Evolutionary conservation across 192 early-diverging fungal species (phyloP).

Genomic region (Paraglomus occultum): DNA sequence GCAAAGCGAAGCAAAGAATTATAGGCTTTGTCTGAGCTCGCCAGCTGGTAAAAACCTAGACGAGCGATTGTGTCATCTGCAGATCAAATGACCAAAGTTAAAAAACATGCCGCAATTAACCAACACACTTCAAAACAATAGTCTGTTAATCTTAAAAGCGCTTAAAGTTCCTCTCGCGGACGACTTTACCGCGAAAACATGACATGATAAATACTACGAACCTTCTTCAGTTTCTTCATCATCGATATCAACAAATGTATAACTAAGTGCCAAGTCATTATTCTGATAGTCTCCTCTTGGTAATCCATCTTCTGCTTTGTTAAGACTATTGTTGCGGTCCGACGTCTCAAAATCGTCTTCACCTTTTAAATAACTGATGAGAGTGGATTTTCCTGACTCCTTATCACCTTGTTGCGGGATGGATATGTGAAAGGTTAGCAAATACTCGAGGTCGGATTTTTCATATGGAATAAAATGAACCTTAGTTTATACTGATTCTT

Average conservation of each 20-base stretch:
- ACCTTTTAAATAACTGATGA: slow-evolving; percentile 66
- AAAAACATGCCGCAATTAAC: neutral
- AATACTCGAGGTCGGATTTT: neutral
- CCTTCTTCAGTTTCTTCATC: slow-evolving; percentile 90
- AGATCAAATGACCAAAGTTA: neutral
- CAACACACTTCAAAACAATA: neutral
- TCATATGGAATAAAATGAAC: neutral
- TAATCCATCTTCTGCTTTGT: slow-evolving; percentile 38
- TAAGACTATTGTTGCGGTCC: slow-evolving; percentile 39
- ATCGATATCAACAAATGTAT: slow-evolving; percentile 77
- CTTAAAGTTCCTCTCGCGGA: neutral
- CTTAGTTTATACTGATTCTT: neutral
- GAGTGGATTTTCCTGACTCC: slow-evolving; percentile 78
- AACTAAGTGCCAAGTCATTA: slow-evolving; percentile 80
- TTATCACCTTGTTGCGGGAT: slow-evolving; percentile 56
- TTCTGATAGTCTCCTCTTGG: slow-evolving; percentile 45
- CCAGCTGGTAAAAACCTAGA: slow-evolving; percentile 78
- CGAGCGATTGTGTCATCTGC: slow-evolving; percentile 61
- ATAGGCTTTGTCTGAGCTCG: slow-evolving; percentile 64
- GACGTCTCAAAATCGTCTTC: slow-evolving; percentile 37
- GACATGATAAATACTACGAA: slow-evolving; percentile 25
- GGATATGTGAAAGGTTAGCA: neutral
- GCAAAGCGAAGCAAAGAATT: slow-evolving; percentile 70
- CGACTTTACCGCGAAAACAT: slow-evolving; percentile 1
- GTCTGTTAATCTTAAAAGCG: neutral